Conservation (phyloP, 163 green algal genomes). For the Chlamydomonas reinhardtii region DNA sequence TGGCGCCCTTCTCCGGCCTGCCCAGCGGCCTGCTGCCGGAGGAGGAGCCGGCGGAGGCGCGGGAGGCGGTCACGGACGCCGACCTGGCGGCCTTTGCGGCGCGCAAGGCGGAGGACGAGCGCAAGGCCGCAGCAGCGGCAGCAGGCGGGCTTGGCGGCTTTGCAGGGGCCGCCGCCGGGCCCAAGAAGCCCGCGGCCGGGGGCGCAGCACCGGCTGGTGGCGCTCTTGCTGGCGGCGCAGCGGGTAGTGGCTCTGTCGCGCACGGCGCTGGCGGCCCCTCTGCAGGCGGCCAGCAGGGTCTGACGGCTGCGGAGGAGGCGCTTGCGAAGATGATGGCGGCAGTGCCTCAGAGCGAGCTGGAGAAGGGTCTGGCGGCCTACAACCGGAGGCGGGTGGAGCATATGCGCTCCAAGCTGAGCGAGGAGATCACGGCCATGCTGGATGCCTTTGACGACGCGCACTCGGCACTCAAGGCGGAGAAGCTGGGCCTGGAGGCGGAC, state of each 20-base stretch:
- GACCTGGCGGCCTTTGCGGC: constrained; percentile 62
- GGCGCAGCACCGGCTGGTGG: not conserved
- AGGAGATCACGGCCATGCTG: constrained; percentile 61
- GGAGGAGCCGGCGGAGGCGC: constrained; percentile 46
- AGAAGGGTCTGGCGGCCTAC: constrained; percentile 49
- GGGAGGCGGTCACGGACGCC: constrained; percentile 61
- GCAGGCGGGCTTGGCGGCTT: constrained; percentile 57
- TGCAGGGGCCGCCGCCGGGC: not conserved
- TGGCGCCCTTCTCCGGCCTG: constrained; percentile 28
- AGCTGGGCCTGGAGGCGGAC: constrained; percentile 73
- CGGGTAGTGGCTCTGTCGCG: not conserved
- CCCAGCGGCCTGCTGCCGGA: constrained; percentile 25
- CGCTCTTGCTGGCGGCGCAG: not conserved
- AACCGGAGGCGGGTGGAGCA: constrained; percentile 48
- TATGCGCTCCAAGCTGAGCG: constrained; percentile 44
- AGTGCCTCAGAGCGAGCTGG: constrained; percentile 57
- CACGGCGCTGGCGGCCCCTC: not conserved
- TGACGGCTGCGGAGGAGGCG: constrained; percentile 44
- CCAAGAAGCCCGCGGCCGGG: not conserved
- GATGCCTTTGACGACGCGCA: constrained; percentile 77
- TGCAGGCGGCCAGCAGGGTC: not conserved
- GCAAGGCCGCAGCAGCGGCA: constrained; percentile 50
- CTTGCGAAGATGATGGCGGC: constrained; percentile 60
- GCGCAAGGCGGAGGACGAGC: constrained; percentile 53
- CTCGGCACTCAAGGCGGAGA: constrained; percentile 62